These are phyloP conservation scores for Cymbopogon citratus DNA, from an alignment of 176 grass and related monocot species.

Conservation along the genomic window DNA sequence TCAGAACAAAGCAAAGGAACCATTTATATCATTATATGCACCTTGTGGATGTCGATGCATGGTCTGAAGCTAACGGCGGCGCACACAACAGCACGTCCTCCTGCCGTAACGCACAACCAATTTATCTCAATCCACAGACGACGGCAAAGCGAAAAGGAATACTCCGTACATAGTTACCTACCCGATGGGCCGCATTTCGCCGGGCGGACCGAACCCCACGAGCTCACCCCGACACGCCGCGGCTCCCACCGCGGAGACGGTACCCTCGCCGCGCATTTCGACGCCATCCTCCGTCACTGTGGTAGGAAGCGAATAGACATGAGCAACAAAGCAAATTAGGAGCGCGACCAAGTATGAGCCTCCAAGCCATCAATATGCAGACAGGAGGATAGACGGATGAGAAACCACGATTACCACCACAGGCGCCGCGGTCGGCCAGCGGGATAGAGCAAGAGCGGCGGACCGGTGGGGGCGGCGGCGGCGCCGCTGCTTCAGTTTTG, in stretches of 20 bases:
- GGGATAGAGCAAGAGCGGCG: background rate
- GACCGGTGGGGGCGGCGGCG: background rate
- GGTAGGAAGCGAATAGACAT: background rate
- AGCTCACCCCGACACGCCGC: background rate
- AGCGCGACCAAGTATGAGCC: background rate
- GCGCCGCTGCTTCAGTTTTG: too few relatives aligned
- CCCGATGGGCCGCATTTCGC: constrained; percentile 12
- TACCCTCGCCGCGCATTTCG: constrained; percentile 13
- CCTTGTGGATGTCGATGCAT: constrained; percentile 96
- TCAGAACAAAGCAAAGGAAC: background rate
- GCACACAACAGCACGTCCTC: constrained; percentile 26
- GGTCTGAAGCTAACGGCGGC: constrained; percentile 52
- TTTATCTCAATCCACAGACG: background rate
- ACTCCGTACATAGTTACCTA: constrained; percentile 39
- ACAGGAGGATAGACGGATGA: too few relatives aligned
- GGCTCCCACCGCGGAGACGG: background rate
- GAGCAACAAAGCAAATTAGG: background rate
- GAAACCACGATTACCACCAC: background rate
- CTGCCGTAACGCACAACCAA: constrained; percentile 22
- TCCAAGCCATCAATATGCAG: background rate
- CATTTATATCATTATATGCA: constrained; percentile 11
- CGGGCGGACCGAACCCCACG: background rate
- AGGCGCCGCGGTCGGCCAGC: background rate
- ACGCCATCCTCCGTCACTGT: constrained; percentile 20
- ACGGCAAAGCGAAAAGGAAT: background rate